These are phyloP conservation scores for Chenopodium berlandieri DNA, from an alignment of 148 eudicot genomes.

Conservation along the genomic window DNA sequence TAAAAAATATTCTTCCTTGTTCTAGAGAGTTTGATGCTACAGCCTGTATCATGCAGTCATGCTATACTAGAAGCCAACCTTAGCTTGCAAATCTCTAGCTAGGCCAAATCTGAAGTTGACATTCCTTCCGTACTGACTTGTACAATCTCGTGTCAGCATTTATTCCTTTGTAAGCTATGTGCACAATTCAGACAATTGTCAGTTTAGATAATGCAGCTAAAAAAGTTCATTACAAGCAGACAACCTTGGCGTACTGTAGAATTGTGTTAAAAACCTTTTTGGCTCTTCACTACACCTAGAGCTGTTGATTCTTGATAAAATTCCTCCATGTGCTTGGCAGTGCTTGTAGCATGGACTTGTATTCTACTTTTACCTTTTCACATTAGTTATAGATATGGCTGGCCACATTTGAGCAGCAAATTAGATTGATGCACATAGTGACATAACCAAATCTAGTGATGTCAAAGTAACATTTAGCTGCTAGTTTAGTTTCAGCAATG, in stretches of 20 bases:
- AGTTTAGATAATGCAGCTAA: background rate
- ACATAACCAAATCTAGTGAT: background rate
- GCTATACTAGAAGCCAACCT: background rate
- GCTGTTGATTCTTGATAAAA: background rate
- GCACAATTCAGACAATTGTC: background rate
- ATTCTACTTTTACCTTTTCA: background rate
- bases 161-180: background rate
- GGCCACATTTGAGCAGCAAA: background rate
- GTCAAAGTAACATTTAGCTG: background rate
- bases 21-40: too few species aligned
- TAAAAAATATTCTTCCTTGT: too few species aligned
- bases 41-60: too few species aligned
- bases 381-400: background rate
- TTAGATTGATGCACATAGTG: background rate
- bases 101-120: background rate
- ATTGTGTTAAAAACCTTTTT: background rate
- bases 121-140: background rate
- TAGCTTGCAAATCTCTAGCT: background rate
- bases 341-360: background rate
- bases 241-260: background rate
- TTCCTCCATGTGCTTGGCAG: background rate
- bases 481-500: background rate
- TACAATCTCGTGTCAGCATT: background rate
- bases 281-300: background rate
- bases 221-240: background rate